Base-by-base conservation (phyloP, 352 stramenopile genomes). In the Phytophthora foliorum region DNA sequence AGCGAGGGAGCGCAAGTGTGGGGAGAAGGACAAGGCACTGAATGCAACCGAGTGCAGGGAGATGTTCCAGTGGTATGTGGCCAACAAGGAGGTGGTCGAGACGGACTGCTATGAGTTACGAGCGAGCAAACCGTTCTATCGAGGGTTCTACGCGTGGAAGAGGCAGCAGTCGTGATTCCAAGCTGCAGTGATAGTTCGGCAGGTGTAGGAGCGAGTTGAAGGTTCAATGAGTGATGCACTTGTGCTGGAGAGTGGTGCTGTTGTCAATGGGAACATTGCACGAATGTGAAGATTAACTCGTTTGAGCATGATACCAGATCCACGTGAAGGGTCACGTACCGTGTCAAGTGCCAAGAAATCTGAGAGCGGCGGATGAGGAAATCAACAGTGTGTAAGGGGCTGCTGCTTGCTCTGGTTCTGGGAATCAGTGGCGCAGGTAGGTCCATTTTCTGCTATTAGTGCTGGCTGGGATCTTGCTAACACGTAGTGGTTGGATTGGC, bases 1-100 rank as follows among this genome's bases (percentile, higher is more conserved):
- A 34, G 81, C 83, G 0, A 70, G 50, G 2, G 64, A 62, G 7
- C 41, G 41, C 41, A 53, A 56, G 4, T 89, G 82, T 51, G 76
- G 61, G 9, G 56, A 71, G 13, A 21, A 62, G 13, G 7, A 51
- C 1, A 57, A 55, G 1, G 44, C 50, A 10, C 29, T 69, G 19
- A 10, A 60, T 19, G 24, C 21, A 46, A 19, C 4, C 0, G 49
- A 57, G 46, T 90, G 81, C 29, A 27, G 46, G 21, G n/a, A 53
- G 9, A 75, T 89, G 73, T 91, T 89, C 41, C 38, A 63, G n/a
- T 89, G 81, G 83, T 91, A 91, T 58, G 41, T 39, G 25, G 24
- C 65, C 22, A 76, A 89, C 31, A 61, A 81, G 45, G 19, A 52
- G 3, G 53, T 72, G 16, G 54, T 91, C 25, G 83, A 91, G 69